phyloP scores from a whole-genome alignment of 768 basidiomycete species.

The Daedalea quercina region DNA sequence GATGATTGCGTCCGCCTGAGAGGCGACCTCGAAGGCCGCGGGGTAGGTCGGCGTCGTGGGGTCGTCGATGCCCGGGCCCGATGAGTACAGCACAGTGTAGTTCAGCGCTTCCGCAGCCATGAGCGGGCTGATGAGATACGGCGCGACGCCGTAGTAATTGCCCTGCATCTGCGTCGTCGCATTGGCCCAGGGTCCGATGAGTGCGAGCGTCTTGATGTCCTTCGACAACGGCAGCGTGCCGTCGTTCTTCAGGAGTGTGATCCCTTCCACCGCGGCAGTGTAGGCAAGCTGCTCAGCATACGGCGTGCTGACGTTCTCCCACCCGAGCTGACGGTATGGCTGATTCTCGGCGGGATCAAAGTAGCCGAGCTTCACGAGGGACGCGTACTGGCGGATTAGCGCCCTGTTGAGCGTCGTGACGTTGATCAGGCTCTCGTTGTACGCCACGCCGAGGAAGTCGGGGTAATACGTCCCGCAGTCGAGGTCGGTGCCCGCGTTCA shows the following conservation, averaged over 20 bases:
- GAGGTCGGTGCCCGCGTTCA: constrained; percentile 32
- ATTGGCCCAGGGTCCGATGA: constrained; percentile 55
- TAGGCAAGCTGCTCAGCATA: constrained; percentile 41
- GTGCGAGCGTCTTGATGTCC: constrained; percentile 40
- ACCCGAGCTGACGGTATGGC: constrained; percentile 44
- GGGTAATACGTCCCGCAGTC: constrained; percentile 48
- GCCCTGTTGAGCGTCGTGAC: constrained; percentile 37
- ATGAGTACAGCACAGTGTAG: constrained; percentile 35
- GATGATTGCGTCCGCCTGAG: constrained; percentile 41
- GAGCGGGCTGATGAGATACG: constrained; percentile 48
- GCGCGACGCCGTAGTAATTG: constrained; percentile 48
- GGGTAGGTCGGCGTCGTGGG: constrained; percentile 33
- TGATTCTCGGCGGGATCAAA: constrained; percentile 45
- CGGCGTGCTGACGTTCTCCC: constrained; percentile 42
- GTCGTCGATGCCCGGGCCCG: constrained; percentile 34
- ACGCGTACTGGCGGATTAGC: constrained; percentile 41
- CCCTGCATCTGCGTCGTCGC: constrained; percentile 53
- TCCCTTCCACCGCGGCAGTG: constrained; percentile 44
- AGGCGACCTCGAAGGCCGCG: constrained; percentile 44
- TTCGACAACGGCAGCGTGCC: constrained; percentile 45
- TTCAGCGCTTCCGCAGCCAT: constrained; percentile 42
- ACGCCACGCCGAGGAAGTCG: constrained; percentile 37
- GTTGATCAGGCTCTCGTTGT: constrained; percentile 40
- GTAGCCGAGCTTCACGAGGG: constrained; percentile 50
- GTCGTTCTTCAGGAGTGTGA: constrained; percentile 61